phyloP scores from a whole-genome alignment of 768 basidiomycete genomes.

The Rhodotorula diobovata region DNA sequence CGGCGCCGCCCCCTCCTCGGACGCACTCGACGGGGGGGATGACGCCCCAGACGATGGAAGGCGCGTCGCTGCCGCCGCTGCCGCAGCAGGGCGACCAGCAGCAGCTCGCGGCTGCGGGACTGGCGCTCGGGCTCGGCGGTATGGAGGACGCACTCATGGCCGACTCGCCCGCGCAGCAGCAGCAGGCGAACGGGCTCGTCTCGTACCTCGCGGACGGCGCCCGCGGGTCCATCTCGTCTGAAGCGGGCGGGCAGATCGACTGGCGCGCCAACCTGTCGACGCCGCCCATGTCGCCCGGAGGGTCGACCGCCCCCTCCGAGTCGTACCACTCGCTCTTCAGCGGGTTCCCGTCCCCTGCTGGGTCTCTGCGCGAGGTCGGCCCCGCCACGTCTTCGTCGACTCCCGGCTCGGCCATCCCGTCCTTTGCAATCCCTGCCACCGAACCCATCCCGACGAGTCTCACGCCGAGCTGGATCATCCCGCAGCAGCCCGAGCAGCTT shows the following conservation, averaged over 20 bases:
- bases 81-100: not conserved
- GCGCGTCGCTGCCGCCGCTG: not conserved
- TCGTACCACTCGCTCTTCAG: slow-evolving; percentile 23
- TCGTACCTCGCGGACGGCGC: not conserved
- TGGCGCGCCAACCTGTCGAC: slow-evolving; percentile 18
- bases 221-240: not conserved
- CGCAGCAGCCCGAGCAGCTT: slow-evolving; percentile 23
- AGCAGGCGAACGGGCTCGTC: not conserved
- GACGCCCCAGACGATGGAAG: not conserved
- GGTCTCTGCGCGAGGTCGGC: not conserved
- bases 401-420: not conserved
- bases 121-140: slow-evolving; percentile 19
- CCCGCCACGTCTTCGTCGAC: not conserved
- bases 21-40: not conserved
- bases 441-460: slow-evolving; percentile 22
- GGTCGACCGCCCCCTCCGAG: slow-evolving; percentile 27
- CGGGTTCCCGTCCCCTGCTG: slow-evolving; percentile 15
- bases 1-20: not conserved
- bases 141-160: slow-evolving; percentile 10
- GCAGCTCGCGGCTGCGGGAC: not conserved
- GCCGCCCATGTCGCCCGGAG: slow-evolving; percentile 26
- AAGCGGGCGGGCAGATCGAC: slow-evolving; percentile 8
- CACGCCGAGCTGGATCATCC: slow-evolving; percentile 16
- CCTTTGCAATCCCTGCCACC: slow-evolving; percentile 28
- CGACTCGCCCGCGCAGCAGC: not conserved